Evolutionary conservation across 2,329 filamentous ascomycete genomes (phyloP).

Genomic region (Colletotrichum sp.): DNA sequence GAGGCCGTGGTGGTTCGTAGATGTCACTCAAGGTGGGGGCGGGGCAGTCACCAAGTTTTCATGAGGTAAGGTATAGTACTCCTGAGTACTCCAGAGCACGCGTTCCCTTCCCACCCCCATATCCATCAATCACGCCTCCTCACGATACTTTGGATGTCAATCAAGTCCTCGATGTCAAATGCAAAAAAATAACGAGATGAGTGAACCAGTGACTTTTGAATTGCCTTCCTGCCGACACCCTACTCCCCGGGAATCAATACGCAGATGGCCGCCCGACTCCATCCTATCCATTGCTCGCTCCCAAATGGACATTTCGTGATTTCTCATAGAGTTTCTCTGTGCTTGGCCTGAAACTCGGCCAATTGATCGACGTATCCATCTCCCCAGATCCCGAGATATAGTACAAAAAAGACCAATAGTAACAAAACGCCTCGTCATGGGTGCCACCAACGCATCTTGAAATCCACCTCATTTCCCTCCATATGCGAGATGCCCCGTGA

Average conservation of each 20-base stretch:
- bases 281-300: conserved; percentile 13
- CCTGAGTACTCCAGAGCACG: not conserved
- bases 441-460: not conserved
- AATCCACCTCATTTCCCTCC: not conserved
- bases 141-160: not conserved
- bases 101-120: not conserved
- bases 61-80: not conserved
- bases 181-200: not conserved
- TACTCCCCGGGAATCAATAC: conserved; percentile 9
- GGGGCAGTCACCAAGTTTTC: conserved; percentile 6
- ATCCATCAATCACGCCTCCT: not conserved
- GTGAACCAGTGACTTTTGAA: conserved; percentile 17
- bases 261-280: conserved; percentile 12
- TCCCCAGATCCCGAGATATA: conserved; percentile 12
- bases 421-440: conserved; percentile 14
- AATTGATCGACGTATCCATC: conserved; percentile 10
- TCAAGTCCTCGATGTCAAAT: no score
- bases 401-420: conserved; percentile 14
- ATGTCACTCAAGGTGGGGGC: conserved; percentile 19
- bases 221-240: conserved; percentile 8
- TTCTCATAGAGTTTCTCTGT: not conserved
- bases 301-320: not conserved
- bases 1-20: not conserved
- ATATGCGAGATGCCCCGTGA: not conserved
- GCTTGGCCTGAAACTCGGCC: not conserved